These are phyloP conservation scores for Podaxis sp. DNA, from an alignment of 768 basidiomycete genomes.

Conservation along the genomic window DNA sequence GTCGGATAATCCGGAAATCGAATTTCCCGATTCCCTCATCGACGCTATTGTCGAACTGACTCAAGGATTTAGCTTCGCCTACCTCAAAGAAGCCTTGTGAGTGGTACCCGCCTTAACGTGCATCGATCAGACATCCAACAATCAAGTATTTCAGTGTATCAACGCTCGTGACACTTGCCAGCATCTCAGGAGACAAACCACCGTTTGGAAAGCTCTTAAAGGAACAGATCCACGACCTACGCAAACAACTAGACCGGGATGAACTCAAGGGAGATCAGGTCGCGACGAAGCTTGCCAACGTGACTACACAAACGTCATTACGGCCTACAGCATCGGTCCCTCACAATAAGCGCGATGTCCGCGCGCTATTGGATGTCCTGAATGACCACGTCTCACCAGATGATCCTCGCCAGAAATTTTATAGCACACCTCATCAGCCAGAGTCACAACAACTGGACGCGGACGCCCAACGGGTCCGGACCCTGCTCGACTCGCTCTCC, in stretches of 20 bases:
- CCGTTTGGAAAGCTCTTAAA: conserved; percentile 53
- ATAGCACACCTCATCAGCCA: neutral
- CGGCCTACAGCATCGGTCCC: neutral
- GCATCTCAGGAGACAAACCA: conserved; percentile 47
- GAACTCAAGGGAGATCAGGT: neutral
- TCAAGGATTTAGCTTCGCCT: conserved; percentile 78
- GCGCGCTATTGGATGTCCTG: conserved; percentile 21
- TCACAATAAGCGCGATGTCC: conserved; percentile 18
- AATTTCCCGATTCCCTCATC: conserved; percentile 67
- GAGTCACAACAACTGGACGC: conserved; percentile 1
- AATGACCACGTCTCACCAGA: conserved; percentile 12
- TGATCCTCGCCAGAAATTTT: neutral
- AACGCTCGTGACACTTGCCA: conserved; percentile 64
- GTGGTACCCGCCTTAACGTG: conserved; percentile 26
- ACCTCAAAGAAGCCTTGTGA: conserved; percentile 88
- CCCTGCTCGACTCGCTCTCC: conserved; percentile 8
- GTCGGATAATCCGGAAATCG: conserved; percentile 54
- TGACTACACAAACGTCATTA: conserved; percentile 21
- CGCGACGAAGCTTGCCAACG: conserved; percentile 29
- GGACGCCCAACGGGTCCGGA: conserved; percentile 3
- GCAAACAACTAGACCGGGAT: conserved; percentile 63
- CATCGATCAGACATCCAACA: neutral
- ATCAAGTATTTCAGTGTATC: conserved; percentile 52
- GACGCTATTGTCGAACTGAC: conserved; percentile 60
- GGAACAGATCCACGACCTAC: conserved; percentile 58